Conservation (phyloP, 2,329 filamentous ascomycete species). For the Colletotrichum sojae region DNA sequence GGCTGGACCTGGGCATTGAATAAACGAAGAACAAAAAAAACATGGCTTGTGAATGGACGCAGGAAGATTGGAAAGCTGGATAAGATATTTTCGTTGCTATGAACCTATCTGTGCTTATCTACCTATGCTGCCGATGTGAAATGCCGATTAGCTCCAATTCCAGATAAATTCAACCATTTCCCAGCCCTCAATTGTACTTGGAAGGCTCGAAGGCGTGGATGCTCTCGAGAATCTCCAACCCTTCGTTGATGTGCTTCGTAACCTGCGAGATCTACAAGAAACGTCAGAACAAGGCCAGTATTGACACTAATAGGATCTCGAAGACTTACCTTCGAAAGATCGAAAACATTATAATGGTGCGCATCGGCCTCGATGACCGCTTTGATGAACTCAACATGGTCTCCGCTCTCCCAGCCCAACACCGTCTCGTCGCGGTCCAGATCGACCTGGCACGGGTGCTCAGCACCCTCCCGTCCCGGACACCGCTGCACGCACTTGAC, state of each 20-base stretch:
- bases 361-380: constrained; percentile 47
- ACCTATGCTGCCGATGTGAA: too few relatives aligned
- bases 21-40: too few relatives aligned
- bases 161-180: too few relatives aligned
- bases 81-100: too few relatives aligned
- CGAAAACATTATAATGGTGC: constrained; percentile 48
- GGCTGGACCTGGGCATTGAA: too few relatives aligned
- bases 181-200: background rate
- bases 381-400: constrained; percentile 47
- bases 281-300: too few relatives aligned
- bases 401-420: constrained; percentile 47
- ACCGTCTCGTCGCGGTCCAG: constrained; percentile 45
- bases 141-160: too few relatives aligned
- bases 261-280: constrained; percentile 7
- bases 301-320: too few relatives aligned
- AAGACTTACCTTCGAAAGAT: constrained; percentile 25
- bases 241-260: constrained; percentile 9
- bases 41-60: too few relatives aligned
- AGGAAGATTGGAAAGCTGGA: too few relatives aligned
- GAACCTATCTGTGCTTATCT: too few relatives aligned
- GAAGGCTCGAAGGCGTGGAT: background rate
- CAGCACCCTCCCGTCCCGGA: constrained; percentile 25
- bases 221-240: constrained; percentile 13
- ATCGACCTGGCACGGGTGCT: constrained; percentile 44
- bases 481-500: constrained; percentile 42